Percentiles rank a stretch among this genome's conserved stretches.
Evolutionary conservation across 1,284 basidiomycete genomes (phyloP).

Genomic region (Cryptococcus sp.): DNA sequence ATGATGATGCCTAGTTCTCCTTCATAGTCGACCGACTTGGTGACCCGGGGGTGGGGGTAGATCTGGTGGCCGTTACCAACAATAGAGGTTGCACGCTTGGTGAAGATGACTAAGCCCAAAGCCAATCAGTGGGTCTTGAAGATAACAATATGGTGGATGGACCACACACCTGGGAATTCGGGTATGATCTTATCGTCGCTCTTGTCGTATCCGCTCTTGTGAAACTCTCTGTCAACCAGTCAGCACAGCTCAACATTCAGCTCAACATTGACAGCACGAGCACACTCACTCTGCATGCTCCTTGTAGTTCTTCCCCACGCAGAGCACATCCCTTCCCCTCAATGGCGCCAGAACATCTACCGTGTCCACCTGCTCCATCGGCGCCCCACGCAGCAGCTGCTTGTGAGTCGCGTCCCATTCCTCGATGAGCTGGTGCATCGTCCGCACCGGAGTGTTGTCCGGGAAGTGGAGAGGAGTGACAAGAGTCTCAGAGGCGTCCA

Average conservation of each 20-base stretch:
- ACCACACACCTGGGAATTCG: conserved; percentile 23
- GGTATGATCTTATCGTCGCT: conserved; percentile 37
- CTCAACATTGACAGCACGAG: no score
- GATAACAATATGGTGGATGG: no score
- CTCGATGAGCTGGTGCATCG: conserved; percentile 27
- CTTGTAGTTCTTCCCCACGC: conserved; percentile 39
- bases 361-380: conserved; percentile 18
- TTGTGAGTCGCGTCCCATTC: conserved; percentile 22
- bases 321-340: conserved; percentile 33
- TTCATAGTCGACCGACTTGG: conserved; percentile 42
- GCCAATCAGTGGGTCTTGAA: not conserved
- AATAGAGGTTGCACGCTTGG: conserved; percentile 44
- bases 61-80: conserved; percentile 29
- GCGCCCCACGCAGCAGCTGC: conserved; percentile 14
- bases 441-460: conserved; percentile 18
- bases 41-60: conserved; percentile 41
- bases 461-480: conserved; percentile 24
- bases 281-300: conserved; percentile 31
- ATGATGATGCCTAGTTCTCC: conserved; percentile 47
- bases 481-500: conserved; percentile 10
- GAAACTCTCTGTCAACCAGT: conserved; percentile 25
- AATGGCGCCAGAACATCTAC: conserved; percentile 33
- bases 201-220: conserved; percentile 34
- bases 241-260: not conserved
- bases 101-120: conserved; percentile 37